Evolutionary conservation across 352 stramenopile genomes (phyloP).

Genomic region (Phytophthora tubulina): DNA sequence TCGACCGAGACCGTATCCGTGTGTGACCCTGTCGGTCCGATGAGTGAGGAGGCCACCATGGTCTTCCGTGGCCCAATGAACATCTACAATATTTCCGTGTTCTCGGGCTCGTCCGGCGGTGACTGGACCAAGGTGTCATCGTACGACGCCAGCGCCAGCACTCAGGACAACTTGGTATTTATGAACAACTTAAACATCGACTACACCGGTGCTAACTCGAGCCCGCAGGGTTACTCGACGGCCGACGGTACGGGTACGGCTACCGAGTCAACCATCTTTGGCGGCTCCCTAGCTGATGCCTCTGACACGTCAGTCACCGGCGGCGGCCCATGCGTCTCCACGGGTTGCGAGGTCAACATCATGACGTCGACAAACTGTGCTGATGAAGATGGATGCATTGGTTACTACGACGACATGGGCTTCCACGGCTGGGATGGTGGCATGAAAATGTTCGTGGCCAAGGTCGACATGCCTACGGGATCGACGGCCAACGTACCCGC

Average conservation of each 20-base stretch:
- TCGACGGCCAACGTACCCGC: constrained; percentile 63
- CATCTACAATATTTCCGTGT: constrained; percentile 72
- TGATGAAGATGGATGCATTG: constrained; percentile 55
- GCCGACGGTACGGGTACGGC: constrained; percentile 44
- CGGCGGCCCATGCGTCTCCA: constrained; percentile 64
- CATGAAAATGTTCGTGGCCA: constrained; percentile 85
- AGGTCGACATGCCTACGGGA: constrained; percentile 67
- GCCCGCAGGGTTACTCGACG: constrained; percentile 58
- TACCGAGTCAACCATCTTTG: constrained; percentile 50
- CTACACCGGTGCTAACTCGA: constrained; percentile 53
- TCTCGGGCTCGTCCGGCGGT: constrained; percentile 31
- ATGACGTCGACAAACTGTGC: constrained; percentile 68
- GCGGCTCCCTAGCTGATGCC: constrained; percentile 59
- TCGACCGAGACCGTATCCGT: constrained; percentile 45
- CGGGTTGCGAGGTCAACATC: constrained; percentile 82
- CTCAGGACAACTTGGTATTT: constrained; percentile 62
- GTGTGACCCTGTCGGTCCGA: constrained; percentile 50
- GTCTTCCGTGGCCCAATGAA: constrained; percentile 70
- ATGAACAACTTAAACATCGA: constrained; percentile 76
- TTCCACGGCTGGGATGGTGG: constrained; percentile 80
- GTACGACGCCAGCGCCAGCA: constrained; percentile 42
- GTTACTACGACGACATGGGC: constrained; percentile 75
- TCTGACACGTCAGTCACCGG: constrained; percentile 49
- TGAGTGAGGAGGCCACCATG: constrained; percentile 66
- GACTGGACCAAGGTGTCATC: constrained; percentile 62